phyloP scores from a whole-genome alignment of 2,329 filamentous ascomycete species.

The Pestalotiopsis sp. region DNA sequence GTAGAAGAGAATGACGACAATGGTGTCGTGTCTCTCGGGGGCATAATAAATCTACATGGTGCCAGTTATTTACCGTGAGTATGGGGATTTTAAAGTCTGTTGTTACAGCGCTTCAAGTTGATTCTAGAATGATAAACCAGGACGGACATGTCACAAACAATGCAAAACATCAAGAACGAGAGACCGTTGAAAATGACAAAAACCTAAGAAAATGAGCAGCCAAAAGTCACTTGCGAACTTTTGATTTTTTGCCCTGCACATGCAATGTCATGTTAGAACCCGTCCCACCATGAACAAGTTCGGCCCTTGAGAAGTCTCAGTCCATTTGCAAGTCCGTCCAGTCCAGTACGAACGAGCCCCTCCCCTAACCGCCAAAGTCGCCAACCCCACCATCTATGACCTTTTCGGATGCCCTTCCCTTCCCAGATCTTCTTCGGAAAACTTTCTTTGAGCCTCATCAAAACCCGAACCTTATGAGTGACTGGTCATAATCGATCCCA shows the following conservation, averaged over 20 bases:
- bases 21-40: background rate
- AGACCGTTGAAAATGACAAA: background rate
- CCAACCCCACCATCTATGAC: constrained; percentile 5
- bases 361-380: background rate
- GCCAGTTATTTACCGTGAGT: too few species aligned
- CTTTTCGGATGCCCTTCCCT: background rate
- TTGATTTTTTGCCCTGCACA: background rate
- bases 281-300: background rate
- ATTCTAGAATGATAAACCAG: too few species aligned
- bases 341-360: background rate
- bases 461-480: background rate
- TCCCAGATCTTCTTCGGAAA: background rate
- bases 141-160: too few species aligned
- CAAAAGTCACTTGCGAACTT: too few species aligned
- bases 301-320: background rate
- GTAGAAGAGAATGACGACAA: background rate
- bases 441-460: constrained; percentile 7
- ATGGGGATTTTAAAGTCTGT: too few species aligned
- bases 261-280: background rate
- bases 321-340: background rate
- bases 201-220: background rate
- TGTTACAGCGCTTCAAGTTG: too few species aligned
- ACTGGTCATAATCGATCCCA: background rate
- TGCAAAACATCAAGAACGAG: too few species aligned
- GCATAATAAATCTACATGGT: background rate